A percentile compares a stretch with the other conserved stretches of the same genome.
These are phyloP conservation scores for Mycena kentingensis DNA, from an alignment of 768 basidiomycete genomes.

Conservation along the genomic window DNA sequence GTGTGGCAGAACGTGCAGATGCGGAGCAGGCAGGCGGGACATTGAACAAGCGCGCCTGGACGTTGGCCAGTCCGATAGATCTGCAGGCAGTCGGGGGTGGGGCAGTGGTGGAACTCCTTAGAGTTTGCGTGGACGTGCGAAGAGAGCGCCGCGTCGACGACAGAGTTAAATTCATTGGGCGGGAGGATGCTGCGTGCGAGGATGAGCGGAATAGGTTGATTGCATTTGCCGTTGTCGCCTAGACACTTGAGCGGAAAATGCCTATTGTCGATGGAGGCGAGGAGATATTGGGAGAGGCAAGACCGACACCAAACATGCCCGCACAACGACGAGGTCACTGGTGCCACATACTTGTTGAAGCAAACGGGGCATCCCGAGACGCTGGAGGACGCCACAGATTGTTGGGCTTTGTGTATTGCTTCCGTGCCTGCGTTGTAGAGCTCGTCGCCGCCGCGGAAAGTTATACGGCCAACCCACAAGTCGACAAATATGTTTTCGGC, in stretches of 20 bases:
- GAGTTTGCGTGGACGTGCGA: slow-evolving; percentile 60
- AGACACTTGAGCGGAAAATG: slow-evolving; percentile 75
- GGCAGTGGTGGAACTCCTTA: slow-evolving; percentile 71
- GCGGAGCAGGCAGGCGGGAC: slow-evolving; percentile 55
- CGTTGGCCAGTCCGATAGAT: slow-evolving; percentile 66
- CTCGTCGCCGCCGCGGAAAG: slow-evolving; percentile 56
- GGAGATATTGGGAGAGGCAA: slow-evolving; percentile 63
- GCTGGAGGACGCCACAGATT: slow-evolving; percentile 23
- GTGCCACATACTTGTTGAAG: slow-evolving; percentile 54
- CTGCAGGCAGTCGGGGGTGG: slow-evolving; percentile 76
- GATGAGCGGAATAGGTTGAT: slow-evolving; percentile 53
- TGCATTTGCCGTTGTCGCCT: slow-evolving; percentile 62
- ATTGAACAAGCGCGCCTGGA: slow-evolving; percentile 47
- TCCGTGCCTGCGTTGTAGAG: slow-evolving; percentile 47
- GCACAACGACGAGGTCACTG: slow-evolving; percentile 54
- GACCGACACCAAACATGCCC: slow-evolving; percentile 69
- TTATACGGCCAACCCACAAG: slow-evolving; percentile 41
- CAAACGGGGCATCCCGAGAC: slow-evolving; percentile 65
- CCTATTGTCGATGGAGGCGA: slow-evolving; percentile 55
- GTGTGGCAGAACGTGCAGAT: slow-evolving; percentile 58
- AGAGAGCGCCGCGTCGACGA: slow-evolving; percentile 63
- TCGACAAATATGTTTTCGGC: slow-evolving; percentile 59
- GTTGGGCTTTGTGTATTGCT: slow-evolving; percentile 37
- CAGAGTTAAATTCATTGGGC: slow-evolving; percentile 51
- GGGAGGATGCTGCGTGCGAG: slow-evolving; percentile 54